These are phyloP conservation scores for Starmerella cellae DNA, from an alignment of 805 yeast species.

Conservation along the genomic window DNA sequence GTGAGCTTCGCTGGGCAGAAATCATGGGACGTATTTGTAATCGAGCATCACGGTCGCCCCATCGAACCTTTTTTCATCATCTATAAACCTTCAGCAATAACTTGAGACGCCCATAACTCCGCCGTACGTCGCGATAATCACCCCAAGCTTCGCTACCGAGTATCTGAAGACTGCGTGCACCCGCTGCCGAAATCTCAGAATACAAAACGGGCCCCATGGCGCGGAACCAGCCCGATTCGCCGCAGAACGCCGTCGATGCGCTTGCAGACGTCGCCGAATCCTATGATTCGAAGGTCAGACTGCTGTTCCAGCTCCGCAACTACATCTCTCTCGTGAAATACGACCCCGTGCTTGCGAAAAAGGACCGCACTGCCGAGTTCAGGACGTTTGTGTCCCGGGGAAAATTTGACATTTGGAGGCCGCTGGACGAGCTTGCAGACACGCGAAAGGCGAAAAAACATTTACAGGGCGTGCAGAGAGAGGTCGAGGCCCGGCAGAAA, in stretches of 20 bases:
- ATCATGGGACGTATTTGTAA: not conserved
- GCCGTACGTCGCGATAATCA: not conserved
- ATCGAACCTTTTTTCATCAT: not conserved
- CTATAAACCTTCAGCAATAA: not conserved
- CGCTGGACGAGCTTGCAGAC: slow-evolving; percentile 10
- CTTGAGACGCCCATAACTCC: not conserved
- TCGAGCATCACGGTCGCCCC: not conserved
- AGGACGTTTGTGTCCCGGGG: slow-evolving; percentile 23
- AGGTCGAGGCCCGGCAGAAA: slow-evolving; percentile 5
- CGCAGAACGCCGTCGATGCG: slow-evolving; percentile 1
- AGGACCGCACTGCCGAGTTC: slow-evolving; percentile 26
- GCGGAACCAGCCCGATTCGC: not conserved
- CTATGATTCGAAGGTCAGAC: slow-evolving; percentile 29
- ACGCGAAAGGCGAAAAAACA: slow-evolving; percentile 18
- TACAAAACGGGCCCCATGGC: not conserved
- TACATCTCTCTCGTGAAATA: slow-evolving; percentile 30
- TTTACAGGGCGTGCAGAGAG: slow-evolving; percentile 7
- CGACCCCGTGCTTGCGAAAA: slow-evolving; percentile 28
- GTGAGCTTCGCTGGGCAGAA: too few species aligned
- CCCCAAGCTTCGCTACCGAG: not conserved
- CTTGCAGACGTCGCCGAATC: slow-evolving; percentile 20
- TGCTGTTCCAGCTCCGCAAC: slow-evolving; percentile 30
- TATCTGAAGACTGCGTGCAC: not conserved
- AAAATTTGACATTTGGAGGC: slow-evolving; percentile 30
- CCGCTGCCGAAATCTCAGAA: not conserved